These are phyloP conservation scores for Botrytis medusae DNA, from an alignment of 2,329 filamentous ascomycete genomes.

Conservation along the genomic window DNA sequence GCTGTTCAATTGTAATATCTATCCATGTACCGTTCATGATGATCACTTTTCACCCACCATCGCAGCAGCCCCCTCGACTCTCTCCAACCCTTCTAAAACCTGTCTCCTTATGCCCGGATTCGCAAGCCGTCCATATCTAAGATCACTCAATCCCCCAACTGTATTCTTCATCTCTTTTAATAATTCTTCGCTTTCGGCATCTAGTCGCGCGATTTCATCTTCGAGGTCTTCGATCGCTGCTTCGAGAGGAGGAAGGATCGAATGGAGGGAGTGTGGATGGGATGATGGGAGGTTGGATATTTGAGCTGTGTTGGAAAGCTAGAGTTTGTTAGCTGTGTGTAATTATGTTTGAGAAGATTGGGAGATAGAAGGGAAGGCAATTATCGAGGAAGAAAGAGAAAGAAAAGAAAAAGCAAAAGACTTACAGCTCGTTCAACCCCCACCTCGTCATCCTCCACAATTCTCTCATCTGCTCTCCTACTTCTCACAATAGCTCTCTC, in stretches of 20 bases:
- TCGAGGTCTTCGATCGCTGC: constrained; percentile 65
- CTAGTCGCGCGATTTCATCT: constrained; percentile 63
- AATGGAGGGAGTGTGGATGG: constrained; percentile 58
- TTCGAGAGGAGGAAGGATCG: constrained; percentile 69
- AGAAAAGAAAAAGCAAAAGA: constrained; percentile 11
- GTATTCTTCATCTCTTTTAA: constrained; percentile 62
- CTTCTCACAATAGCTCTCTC: constrained; percentile 57
- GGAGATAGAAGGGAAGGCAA: not conserved
- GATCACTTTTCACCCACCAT: not conserved
- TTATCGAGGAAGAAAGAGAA: not conserved
- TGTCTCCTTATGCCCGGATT: constrained; percentile 64
- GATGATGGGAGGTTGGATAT: constrained; percentile 46
- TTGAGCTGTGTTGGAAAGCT: constrained; percentile 21
- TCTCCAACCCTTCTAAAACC: constrained; percentile 64
- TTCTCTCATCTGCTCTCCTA: constrained; percentile 52
- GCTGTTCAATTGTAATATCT: not conserved
- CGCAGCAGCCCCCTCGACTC: constrained; percentile 48
- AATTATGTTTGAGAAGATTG: not conserved
- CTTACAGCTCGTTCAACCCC: constrained; percentile 60
- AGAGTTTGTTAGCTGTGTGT: not conserved
- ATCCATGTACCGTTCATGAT: not conserved
- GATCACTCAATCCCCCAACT: constrained; percentile 74
- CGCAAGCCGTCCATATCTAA: constrained; percentile 75
- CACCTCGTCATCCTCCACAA: constrained; percentile 61
- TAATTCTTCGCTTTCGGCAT: constrained; percentile 62